Evolutionary conservation across 805 yeast genomes (phyloP).

Genomic region (Teunomyces aglyptinius): DNA sequence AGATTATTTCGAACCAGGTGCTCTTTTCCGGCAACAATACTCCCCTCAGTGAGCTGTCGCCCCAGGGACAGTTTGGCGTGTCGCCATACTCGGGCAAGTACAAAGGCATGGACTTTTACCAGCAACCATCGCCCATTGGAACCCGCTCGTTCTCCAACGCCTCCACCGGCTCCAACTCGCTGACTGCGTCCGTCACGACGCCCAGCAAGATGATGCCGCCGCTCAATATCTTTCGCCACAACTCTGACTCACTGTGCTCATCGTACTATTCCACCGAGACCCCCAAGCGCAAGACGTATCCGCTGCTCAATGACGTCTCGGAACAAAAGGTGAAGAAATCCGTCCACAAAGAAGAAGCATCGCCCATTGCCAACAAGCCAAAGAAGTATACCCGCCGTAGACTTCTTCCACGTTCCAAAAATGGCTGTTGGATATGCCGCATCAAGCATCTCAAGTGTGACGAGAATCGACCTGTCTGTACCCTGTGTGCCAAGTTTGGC

Average conservation of each 20-base stretch:
- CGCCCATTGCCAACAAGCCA: constrained; percentile 11
- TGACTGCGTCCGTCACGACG: constrained; percentile 8
- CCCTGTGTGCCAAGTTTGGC: constrained; percentile 39
- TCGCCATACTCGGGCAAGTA: constrained; percentile 22
- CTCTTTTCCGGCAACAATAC: constrained; percentile 6
- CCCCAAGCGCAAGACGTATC: constrained; percentile 16
- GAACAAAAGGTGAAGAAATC: constrained; percentile 8
- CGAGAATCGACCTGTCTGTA: constrained; percentile 37
- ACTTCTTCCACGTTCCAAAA: constrained; percentile 39
- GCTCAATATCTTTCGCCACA: constrained; percentile 24
- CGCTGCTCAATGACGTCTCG: constrained; percentile 11
- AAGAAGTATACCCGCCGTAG: constrained; percentile 41
- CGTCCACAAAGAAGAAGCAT: neutral
- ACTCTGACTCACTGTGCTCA: constrained; percentile 18
- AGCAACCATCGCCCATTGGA: constrained; percentile 11
- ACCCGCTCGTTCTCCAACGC: constrained; percentile 13
- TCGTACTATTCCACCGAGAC: constrained; percentile 12
- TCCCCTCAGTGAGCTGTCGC: constrained; percentile 11
- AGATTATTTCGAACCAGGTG: constrained; percentile 11
- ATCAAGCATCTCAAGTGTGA: constrained; percentile 47
- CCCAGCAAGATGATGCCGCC: constrained; percentile 17
- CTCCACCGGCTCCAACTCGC: constrained; percentile 11
- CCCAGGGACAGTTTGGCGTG: constrained; percentile 12
- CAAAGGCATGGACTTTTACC: constrained; percentile 16
- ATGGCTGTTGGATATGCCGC: constrained; percentile 48